Evolutionary conservation across 352 stramenopile genomes (phyloP).

Genomic region (Pseudoperonospora humuli): DNA sequence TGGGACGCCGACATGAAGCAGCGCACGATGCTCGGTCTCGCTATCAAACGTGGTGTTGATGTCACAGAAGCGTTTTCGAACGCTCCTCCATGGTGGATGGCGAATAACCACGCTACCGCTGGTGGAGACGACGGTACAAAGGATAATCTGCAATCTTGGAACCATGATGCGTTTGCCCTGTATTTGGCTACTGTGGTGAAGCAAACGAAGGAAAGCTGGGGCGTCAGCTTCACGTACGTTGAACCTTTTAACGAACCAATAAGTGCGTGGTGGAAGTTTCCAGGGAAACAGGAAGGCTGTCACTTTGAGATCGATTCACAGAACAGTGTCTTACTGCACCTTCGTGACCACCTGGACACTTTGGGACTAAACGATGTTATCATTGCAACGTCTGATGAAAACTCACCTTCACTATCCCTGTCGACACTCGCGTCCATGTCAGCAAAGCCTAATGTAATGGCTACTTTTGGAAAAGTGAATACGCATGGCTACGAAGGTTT

Average conservation of each 20-base stretch:
- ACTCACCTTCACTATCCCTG: slow-evolving; percentile 30
- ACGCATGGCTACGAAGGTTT: slow-evolving; percentile 46
- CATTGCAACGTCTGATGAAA: slow-evolving; percentile 47
- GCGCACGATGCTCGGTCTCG: slow-evolving; percentile 33
- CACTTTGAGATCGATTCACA: slow-evolving; percentile 41
- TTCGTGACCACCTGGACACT: slow-evolving; percentile 31
- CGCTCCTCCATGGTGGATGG: slow-evolving; percentile 63
- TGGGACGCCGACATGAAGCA: slow-evolving; percentile 38
- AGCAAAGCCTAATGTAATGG: slow-evolving; percentile 14
- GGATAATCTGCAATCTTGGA: slow-evolving; percentile 46
- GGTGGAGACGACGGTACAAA: slow-evolving; percentile 28
- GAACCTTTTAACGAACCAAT: slow-evolving; percentile 57
- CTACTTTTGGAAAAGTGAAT: slow-evolving; percentile 41
- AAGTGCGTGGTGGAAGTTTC: slow-evolving; percentile 13
- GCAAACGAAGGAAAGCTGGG: slow-evolving; percentile 36
- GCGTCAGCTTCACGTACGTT: slow-evolving; percentile 42
- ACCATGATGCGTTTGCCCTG: slow-evolving; percentile 34
- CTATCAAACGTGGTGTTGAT: slow-evolving; percentile 30
- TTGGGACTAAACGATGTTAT: slow-evolving; percentile 20
- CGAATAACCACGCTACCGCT: slow-evolving; percentile 39
- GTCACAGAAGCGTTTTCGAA: slow-evolving; percentile 50
- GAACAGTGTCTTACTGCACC: slow-evolving; percentile 29
- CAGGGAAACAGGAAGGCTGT: slow-evolving; percentile 34
- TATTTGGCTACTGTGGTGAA: slow-evolving; percentile 41
- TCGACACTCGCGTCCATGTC: slow-evolving; percentile 29